Evolutionary conservation across 129 eudicot species (phyloP).

Genomic region (Smallanthus sonchifolius): DNA sequence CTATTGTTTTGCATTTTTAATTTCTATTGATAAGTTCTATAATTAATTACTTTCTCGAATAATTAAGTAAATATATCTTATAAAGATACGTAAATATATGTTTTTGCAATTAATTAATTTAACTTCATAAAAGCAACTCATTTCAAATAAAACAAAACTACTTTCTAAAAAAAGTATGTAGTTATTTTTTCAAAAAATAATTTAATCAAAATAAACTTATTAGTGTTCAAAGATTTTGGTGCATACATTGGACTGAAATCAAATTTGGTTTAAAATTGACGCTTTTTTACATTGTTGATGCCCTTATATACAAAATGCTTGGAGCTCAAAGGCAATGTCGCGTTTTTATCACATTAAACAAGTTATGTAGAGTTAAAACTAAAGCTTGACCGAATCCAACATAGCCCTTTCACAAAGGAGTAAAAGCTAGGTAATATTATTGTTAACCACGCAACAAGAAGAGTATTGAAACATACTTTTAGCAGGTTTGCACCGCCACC

Average conservation of each 20-base stretch:
- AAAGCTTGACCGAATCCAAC: conserved; percentile 2
- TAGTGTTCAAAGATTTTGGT: not conserved
- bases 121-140: not conserved
- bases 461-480: conserved; percentile 38
- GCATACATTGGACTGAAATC: not conserved
- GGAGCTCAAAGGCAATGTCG: not conserved
- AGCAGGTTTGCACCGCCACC: conserved; percentile 49
- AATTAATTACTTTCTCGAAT: not conserved
- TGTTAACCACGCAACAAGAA: conserved; percentile 1
- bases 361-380: not conserved
- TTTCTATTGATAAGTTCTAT: not conserved
- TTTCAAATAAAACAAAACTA: not conserved
- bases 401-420: not conserved
- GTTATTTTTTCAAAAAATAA: not conserved
- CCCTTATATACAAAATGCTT: not conserved
- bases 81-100: not conserved
- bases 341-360: not conserved
- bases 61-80: not conserved
- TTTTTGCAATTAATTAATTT: not conserved
- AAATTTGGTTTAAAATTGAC: not conserved
- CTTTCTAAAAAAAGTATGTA: not conserved
- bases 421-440: not conserved
- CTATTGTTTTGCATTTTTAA: not conserved
- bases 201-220: not conserved
- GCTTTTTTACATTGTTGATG: not conserved